phyloP scores from a whole-genome alignment of 2,329 filamentous ascomycete species.

The Nemania sp. region DNA sequence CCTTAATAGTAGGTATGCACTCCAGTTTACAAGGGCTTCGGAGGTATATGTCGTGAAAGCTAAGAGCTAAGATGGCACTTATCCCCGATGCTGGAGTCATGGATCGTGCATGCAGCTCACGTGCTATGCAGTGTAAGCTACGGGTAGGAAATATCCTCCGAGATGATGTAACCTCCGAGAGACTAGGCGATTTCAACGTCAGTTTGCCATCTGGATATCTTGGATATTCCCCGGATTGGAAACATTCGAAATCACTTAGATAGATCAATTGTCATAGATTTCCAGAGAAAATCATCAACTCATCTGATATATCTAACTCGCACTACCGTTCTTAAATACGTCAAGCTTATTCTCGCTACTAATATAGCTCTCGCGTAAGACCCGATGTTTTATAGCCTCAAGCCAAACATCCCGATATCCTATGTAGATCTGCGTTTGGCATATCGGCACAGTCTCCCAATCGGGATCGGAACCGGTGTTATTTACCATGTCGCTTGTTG shows the following conservation, averaged over 20 bases:
- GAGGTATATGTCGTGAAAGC: slow-evolving; percentile 1
- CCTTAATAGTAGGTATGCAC: background rate
- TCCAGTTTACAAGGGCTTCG: background rate
- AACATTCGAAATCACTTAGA: background rate
- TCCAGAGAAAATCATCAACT: background rate
- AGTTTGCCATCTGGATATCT: background rate
- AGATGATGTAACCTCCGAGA: slow-evolving; percentile 29
- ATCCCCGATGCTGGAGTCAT: slow-evolving; percentile 15
- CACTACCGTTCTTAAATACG: background rate
- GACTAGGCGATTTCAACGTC: slow-evolving; percentile 31
- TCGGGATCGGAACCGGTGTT: slow-evolving; percentile 22
- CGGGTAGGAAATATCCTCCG: slow-evolving; percentile 33
- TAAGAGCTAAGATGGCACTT: background rate
- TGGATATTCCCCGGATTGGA: background rate
- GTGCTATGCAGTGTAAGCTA: slow-evolving; percentile 35
- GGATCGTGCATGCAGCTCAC: slow-evolving; percentile 26
- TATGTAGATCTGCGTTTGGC: slow-evolving; percentile 25
- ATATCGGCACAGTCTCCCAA: slow-evolving; percentile 34
- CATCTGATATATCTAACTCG: background rate
- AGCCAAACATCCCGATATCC: background rate
- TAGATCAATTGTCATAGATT: background rate
- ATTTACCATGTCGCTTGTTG: slow-evolving; percentile 9
- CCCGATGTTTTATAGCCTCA: background rate
- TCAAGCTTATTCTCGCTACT: background rate
- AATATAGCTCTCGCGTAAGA: background rate